phyloP scores from a whole-genome alignment of 176 grass and related monocot genomes.

The Canna indica region DNA sequence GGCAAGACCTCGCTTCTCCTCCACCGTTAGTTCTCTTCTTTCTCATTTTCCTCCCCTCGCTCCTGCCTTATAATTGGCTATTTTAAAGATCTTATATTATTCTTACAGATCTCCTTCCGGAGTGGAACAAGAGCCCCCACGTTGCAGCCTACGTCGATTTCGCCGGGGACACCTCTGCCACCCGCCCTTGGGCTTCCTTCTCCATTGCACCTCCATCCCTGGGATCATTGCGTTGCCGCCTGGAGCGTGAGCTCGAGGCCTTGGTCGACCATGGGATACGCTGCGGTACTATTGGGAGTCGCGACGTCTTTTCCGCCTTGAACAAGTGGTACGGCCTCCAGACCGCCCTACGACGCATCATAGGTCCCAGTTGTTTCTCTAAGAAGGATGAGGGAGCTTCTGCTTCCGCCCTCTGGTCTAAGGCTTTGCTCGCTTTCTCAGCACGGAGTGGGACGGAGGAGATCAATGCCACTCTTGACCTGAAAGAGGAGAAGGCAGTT shows the following conservation, averaged over 20 bases:
- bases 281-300: slow-evolving; percentile 48
- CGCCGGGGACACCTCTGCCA: slow-evolving; percentile 17
- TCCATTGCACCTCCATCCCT: slow-evolving; percentile 16
- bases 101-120: slow-evolving; percentile 57
- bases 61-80: neutral
- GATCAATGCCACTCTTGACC: neutral
- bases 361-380: slow-evolving; percentile 4
- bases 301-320: slow-evolving; percentile 56
- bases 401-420: slow-evolving; percentile 60
- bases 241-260: slow-evolving; percentile 74
- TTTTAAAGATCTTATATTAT: neutral
- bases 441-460: neutral
- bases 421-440: slow-evolving; percentile 42
- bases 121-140: slow-evolving; percentile 68
- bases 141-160: slow-evolving; percentile 65
- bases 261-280: slow-evolving; percentile 49
- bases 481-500: slow-evolving; percentile 18
- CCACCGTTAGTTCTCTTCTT: slow-evolving; percentile 20
- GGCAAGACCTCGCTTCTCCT: slow-evolving; percentile 89
- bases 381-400: slow-evolving; percentile 16
- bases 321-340: slow-evolving; percentile 54
- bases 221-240: slow-evolving; percentile 36
- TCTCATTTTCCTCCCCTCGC: neutral
- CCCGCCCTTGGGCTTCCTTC: slow-evolving; percentile 30
- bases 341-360: slow-evolving; percentile 43